Evolutionary conservation across 2,329 filamentous ascomycete species (phyloP).

Genomic region (Paraphaeosphaeria minitans): DNA sequence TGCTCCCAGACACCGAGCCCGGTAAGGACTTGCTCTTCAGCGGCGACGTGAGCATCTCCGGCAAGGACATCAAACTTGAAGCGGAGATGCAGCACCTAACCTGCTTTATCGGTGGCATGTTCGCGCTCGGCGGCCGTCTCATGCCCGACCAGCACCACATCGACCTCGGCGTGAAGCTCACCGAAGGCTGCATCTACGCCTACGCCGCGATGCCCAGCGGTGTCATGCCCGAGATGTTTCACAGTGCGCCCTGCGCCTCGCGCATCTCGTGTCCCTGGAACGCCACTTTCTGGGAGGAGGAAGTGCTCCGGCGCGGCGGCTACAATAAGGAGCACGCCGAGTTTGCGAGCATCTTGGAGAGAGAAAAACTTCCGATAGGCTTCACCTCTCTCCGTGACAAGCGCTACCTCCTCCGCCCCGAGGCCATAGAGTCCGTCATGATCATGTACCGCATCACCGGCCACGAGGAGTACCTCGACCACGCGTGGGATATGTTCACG

Average conservation of each 20-base stretch:
- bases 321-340: constrained; percentile 24
- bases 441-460: constrained; percentile 65
- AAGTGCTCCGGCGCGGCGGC: constrained; percentile 28
- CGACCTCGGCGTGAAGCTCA: constrained; percentile 61
- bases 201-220: constrained; percentile 61
- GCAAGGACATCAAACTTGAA: constrained; percentile 31
- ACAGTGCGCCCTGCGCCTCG: constrained; percentile 55
- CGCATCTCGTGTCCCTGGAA: constrained; percentile 57
- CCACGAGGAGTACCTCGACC: constrained; percentile 50
- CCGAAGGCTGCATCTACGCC: constrained; percentile 66
- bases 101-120: constrained; percentile 68
- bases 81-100: constrained; percentile 63
- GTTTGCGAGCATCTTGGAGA: constrained; percentile 20
- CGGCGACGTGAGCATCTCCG: constrained; percentile 41
- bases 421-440: constrained; percentile 66
- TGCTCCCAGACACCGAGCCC: constrained; percentile 33
- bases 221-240: constrained; percentile 65
- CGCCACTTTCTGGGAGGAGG: constrained; percentile 55
- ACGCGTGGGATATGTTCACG: constrained; percentile 57
- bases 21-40: constrained; percentile 38
- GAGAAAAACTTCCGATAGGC: constrained; percentile 43
- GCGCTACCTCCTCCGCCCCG: constrained; percentile 56
- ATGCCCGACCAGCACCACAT: constrained; percentile 60
- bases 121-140: constrained; percentile 62
- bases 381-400: constrained; percentile 49